Evolutionary conservation across 345 rosid species (phyloP).

Genomic region (Eucalyptus viminalis): DNA sequence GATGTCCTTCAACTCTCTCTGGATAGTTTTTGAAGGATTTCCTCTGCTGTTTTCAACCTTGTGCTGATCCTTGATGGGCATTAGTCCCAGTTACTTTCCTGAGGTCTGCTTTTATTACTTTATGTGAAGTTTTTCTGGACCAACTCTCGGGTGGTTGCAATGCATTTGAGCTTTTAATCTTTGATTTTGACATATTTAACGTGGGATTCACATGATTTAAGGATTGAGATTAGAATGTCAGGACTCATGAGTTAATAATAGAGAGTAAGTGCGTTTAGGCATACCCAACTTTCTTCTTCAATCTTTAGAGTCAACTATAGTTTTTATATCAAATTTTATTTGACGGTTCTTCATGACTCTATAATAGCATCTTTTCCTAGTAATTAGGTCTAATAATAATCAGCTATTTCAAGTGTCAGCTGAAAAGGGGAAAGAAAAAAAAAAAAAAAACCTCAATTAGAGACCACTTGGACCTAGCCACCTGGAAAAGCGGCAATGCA

Average conservation of each 20-base stretch:
- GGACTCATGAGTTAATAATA: background rate
- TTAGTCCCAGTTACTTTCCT: background rate
- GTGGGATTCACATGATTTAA: background rate
- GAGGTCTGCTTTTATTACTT: background rate
- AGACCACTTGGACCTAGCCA: background rate
- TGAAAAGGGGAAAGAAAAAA: fast-evolving
- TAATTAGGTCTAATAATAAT: background rate
- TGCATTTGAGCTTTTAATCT: background rate
- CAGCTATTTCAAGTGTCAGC: background rate
- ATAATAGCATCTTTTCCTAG: background rate
- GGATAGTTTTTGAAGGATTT: background rate
- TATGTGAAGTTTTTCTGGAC: background rate
- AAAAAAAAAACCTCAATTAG: background rate
- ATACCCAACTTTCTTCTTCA: background rate
- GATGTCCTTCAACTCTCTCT: background rate
- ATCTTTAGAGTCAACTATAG: background rate
- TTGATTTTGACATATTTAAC: background rate
- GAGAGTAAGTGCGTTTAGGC: fast-evolving
- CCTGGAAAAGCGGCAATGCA: too few species aligned
- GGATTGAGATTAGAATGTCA: background rate
- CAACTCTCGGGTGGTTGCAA: background rate
- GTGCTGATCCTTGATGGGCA: background rate
- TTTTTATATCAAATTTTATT: background rate
- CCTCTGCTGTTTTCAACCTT: background rate
- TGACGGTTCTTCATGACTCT: background rate